Evolutionary conservation across 108 stramenopile genomes (phyloP).

Genomic region (Skeletonema tropicum): DNA sequence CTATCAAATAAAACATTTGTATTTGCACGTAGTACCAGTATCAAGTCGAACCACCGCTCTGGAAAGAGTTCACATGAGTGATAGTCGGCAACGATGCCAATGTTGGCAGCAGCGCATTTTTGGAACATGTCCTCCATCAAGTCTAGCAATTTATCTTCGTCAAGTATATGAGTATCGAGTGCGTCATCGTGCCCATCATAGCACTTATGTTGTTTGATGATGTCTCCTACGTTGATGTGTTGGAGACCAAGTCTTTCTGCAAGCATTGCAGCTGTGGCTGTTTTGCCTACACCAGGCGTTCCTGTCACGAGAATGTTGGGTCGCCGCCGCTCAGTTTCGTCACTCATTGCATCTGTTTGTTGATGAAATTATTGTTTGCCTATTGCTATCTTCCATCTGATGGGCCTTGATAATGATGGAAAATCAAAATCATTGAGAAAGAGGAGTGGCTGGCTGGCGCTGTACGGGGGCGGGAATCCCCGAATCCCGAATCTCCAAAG

Average conservation of each 20-base stretch:
- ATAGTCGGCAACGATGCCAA: constrained; percentile 91
- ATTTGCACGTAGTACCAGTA: constrained; percentile 82
- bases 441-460: no score
- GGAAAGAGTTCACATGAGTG: constrained; percentile 94
- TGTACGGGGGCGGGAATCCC: no score
- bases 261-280: constrained; percentile 68
- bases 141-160: constrained; percentile 93
- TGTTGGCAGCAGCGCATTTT: constrained; percentile 59
- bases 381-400: no score
- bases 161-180: constrained; percentile 87
- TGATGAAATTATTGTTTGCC: no score
- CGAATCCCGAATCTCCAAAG: no score
- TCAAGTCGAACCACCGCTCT: constrained; percentile 96
- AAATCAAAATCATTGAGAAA: no score
- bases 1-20: constrained; percentile 93
- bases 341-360: constrained; percentile 4
- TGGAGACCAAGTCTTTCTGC: constrained; percentile 64
- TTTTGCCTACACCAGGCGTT: constrained; percentile 94
- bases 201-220: constrained; percentile 77
- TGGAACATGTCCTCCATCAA: constrained; percentile 77
- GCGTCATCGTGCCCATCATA: constrained; percentile 88
- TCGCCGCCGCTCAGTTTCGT: constrained; percentile 26
- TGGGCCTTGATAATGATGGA: no score
- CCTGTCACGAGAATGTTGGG: constrained; percentile 95
- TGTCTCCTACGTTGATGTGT: constrained; percentile 83